These are phyloP conservation scores for Sungouiozyma ichnusensis DNA, from an alignment of 805 yeast species.

Conservation along the genomic window DNA sequence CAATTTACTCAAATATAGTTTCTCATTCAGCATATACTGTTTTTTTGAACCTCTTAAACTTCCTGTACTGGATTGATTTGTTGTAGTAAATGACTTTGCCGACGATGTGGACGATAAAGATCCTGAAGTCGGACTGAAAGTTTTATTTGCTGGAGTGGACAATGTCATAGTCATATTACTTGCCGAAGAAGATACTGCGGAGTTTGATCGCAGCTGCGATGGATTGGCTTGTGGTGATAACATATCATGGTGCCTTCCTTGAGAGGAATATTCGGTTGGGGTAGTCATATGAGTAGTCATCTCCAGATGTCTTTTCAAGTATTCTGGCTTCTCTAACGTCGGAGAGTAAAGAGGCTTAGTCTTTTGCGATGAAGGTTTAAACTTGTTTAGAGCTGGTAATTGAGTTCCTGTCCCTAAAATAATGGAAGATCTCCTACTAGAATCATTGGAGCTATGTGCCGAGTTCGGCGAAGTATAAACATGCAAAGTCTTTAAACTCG, in stretches of 20 bases:
- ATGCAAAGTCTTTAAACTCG: background rate
- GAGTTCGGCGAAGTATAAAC: background rate
- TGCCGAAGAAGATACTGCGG: background rate
- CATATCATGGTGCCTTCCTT: background rate
- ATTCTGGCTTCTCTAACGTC: background rate
- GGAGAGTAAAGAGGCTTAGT: background rate
- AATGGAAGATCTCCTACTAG: background rate
- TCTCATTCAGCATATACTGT: conserved; percentile 44
- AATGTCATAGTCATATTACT: background rate
- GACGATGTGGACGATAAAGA: conserved; percentile 3
- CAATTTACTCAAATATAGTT: conserved; percentile 52
- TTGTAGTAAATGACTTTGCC: conserved; percentile 1
- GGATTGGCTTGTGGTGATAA: background rate
- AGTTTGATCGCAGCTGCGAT: background rate
- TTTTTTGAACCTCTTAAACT: conserved; percentile 13
- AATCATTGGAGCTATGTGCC: background rate
- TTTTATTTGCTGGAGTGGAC: background rate
- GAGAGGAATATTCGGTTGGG: background rate
- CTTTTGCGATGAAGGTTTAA: background rate
- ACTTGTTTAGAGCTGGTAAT: background rate
- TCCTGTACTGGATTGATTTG: background rate
- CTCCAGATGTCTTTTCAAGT: background rate
- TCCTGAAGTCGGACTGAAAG: background rate
- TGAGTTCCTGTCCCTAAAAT: background rate
- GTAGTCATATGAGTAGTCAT: background rate